phyloP scores from a whole-genome alignment of 306 rosid genomes.

The Oemleria cerasiformis region DNA sequence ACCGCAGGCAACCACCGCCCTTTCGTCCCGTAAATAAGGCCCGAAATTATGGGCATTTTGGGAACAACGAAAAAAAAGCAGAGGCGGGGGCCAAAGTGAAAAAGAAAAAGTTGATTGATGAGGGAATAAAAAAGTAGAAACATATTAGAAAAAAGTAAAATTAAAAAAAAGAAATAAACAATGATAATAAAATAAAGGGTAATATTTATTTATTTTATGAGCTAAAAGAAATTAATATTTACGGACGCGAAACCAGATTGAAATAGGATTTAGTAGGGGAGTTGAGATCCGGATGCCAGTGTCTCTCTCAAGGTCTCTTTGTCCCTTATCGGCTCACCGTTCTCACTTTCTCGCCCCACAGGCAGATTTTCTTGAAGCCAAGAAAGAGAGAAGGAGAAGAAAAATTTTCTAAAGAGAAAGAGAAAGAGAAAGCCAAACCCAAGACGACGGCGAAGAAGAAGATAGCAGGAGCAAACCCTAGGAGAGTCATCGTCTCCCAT shows the following conservation, averaged over 20 bases:
- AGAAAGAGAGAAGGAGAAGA: constrained; percentile 29
- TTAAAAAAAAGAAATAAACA: neutral
- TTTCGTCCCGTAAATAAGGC: constrained; percentile 32
- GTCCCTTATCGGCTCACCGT: constrained; percentile 77
- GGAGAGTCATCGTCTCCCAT: constrained; percentile 9
- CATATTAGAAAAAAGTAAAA: neutral
- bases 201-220: neutral
- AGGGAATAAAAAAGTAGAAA: neutral
- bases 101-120: constrained; percentile 37
- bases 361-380: constrained; percentile 42
- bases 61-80: neutral
- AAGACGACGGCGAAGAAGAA: neutral
- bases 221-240: neutral
- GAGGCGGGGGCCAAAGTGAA: constrained; percentile 35
- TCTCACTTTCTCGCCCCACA: constrained; percentile 59
- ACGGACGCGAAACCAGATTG: constrained; percentile 57
- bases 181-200: neutral
- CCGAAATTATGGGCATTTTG: constrained; percentile 34
- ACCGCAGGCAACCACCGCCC: neutral
- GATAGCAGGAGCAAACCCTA: constrained; percentile 29
- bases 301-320: constrained; percentile 58
- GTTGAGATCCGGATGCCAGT: constrained; percentile 66
- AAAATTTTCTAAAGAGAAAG: constrained; percentile 18
- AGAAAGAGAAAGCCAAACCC: neutral
- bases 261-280: constrained; percentile 25